Evolutionary conservation across 2,329 filamentous ascomycete species (phyloP), one percentile per base, ranked within the genome.

Genomic region (Botrytis cinerea): DNA sequence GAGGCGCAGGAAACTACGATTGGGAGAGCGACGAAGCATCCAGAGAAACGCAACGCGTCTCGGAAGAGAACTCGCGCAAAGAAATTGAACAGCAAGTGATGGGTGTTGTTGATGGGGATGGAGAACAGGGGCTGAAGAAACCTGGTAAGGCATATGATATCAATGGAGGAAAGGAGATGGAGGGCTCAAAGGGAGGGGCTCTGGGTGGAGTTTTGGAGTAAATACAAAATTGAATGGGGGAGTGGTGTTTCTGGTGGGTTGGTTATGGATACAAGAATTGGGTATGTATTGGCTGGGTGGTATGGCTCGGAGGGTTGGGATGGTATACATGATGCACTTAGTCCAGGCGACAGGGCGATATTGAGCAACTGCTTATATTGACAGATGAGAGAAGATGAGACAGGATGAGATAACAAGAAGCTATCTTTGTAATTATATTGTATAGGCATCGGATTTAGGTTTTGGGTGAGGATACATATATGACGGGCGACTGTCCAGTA

Each of bases 71-170:
- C 28, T 54, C 45, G 28, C 28, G 35, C 16, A 57, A 45, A 20
- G 46, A 57, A 43, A 75, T 84, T 62, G 69, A 71, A 45, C 38
- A 35, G 14, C 40, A 38, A n/a, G 46, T 69, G 10, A 38, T 57
- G 7, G 38, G 54, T 22, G 22, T 38, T 22, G 32, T 46, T 83
- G 57, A 87, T 88, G 25, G 86, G 87, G 70, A 82, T 81, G 35
- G 85, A 83, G 4, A 68, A 25, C 75, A 74, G 8, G 73, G 60
- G 4, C 73, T 69, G 60, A 64, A 45, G 40, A 64, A 35, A 35
- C 62, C 62, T 9, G 43, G 62, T 18, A 64, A 22, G 43, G 62
- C 18, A 10, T 64, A 64, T 64, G 62, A 64, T 64, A 46, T 46
- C 14, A 46, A 46, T 46, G 43, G 18, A 43, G 62, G 62, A 28